Conservation (phyloP, 768 basidiomycete species). For the Boletus rubescentipes region DNA sequence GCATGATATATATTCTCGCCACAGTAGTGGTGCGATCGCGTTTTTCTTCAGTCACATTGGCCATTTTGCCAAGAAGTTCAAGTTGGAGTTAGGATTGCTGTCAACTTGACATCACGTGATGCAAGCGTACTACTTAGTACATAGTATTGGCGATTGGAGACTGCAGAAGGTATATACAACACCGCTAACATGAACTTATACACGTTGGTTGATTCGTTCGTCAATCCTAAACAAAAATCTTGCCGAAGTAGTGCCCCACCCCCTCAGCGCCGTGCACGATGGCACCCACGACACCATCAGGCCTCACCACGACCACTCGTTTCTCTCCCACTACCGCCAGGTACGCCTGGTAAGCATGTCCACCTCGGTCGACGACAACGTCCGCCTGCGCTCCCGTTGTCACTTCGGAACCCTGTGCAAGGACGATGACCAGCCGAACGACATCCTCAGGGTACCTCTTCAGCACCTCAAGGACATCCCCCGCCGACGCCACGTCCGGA, state of each 20-base stretch:
- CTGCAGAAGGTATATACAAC: too few relatives aligned
- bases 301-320: conserved; percentile 39
- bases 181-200: too few relatives aligned
- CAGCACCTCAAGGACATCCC: conserved; percentile 11
- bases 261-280: conserved; percentile 22
- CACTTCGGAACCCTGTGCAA: conserved; percentile 4
- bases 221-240: conserved; percentile 2
- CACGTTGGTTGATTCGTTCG: too few relatives aligned
- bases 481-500: background rate
- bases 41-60: too few relatives aligned
- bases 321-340: conserved; percentile 28
- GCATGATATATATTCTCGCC: too few relatives aligned
- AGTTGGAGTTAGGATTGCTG: too few relatives aligned
- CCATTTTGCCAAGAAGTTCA: too few relatives aligned
- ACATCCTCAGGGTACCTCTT: conserved; percentile 1
- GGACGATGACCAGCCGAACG: conserved; percentile 14
- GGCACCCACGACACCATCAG: conserved; percentile 45
- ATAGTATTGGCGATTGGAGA: too few relatives aligned
- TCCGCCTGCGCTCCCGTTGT: conserved; percentile 22
- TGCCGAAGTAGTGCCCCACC: conserved; percentile 15
- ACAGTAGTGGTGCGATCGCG: too few relatives aligned
- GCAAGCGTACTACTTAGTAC: too few relatives aligned
- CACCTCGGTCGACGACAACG: conserved; percentile 36
- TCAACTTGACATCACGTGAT: too few relatives aligned
- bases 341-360: conserved; percentile 43